These are phyloP conservation scores for Ramalina peruviana DNA, from an alignment of 495 filamentous ascomycete species.

Conservation along the genomic window DNA sequence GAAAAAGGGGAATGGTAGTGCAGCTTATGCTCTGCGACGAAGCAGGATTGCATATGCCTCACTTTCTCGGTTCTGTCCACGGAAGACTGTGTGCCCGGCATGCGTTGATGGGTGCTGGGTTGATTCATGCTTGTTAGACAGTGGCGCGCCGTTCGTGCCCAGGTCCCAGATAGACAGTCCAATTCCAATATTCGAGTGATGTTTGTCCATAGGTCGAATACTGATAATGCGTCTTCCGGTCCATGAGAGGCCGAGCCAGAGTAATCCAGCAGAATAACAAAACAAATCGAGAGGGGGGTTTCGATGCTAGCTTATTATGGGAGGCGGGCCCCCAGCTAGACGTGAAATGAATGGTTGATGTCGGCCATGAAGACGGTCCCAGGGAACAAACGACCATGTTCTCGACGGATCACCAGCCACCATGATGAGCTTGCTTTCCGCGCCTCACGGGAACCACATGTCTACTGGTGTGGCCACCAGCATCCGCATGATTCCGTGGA, in stretches of 20 bases:
- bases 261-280: conserved; percentile 6
- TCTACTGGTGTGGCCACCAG: conserved; percentile 42
- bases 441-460: conserved; percentile 65
- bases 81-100: background rate
- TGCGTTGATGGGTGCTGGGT: background rate
- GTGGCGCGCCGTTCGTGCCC: conserved; percentile 15
- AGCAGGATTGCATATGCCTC: background rate
- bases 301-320: conserved; percentile 4
- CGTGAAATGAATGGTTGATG: background rate
- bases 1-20: background rate
- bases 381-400: background rate
- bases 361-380: conserved; percentile 4
- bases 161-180: background rate
- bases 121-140: conserved; percentile 8
- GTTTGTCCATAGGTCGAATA: conserved; percentile 1
- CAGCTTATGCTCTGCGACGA: background rate
- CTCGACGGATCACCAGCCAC: conserved; percentile 40
- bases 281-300: conserved; percentile 7
- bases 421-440: conserved; percentile 41
- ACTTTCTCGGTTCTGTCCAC: conserved; percentile 4
- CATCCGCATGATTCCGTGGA: conserved; percentile 66
- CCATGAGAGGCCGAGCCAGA: conserved; percentile 11
- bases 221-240: conserved; percentile 3
- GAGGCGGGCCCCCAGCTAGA: conserved; percentile 4
- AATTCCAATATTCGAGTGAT: conserved; percentile 1